A percentile compares a stretch with the other conserved stretches of the same genome.
These are phyloP conservation scores for Phlebopus sp. DNA, from an alignment of 1,284 basidiomycete genomes.

Conservation along the genomic window DNA sequence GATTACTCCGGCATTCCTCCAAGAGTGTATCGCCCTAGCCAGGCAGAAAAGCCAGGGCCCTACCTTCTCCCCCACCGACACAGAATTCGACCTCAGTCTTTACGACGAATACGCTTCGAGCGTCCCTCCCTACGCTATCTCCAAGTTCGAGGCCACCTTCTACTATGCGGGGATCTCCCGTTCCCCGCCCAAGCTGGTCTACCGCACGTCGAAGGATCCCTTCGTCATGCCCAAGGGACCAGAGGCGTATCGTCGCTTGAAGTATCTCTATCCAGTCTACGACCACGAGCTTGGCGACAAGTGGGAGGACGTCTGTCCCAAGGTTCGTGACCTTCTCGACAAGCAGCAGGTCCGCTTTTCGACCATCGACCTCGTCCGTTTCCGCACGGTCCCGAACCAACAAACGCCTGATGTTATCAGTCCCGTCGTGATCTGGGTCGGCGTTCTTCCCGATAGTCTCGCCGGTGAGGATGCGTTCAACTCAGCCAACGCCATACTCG, in stretches of 20 bases:
- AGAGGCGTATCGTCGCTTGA: conserved; percentile 20
- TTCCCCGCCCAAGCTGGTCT: conserved; percentile 18
- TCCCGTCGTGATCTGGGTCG: no score
- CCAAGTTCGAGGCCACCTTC: conserved; percentile 16
- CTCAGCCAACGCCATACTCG: no score
- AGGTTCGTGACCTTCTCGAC: conserved; percentile 16
- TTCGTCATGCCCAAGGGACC: conserved; percentile 18
- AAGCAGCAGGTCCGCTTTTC: conserved; percentile 5
- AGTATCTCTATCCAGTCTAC: conserved; percentile 23
- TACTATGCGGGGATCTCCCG: conserved; percentile 19
- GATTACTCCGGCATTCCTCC: conserved; percentile 15
- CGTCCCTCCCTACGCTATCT: conserved; percentile 6
- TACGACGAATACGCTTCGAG: conserved; percentile 14
- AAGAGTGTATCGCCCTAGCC: conserved; percentile 9
- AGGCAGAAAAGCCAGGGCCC: conserved; percentile 8
- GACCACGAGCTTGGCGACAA: conserved; percentile 19
- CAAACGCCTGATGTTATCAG: no score
- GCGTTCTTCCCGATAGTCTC: no score
- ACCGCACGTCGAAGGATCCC: conserved; percentile 10
- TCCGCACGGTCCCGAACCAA: not conserved
- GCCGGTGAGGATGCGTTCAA: no score
- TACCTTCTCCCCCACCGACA: conserved; percentile 9
- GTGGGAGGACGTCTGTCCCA: conserved; percentile 23
- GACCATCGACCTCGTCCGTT: conserved; percentile 1
- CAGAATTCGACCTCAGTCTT: conserved; percentile 16